A percentile compares a stretch with the other conserved stretches of the same genome.
Conservation (phyloP, 306 rosid species). For the Medicago lupulina region DNA sequence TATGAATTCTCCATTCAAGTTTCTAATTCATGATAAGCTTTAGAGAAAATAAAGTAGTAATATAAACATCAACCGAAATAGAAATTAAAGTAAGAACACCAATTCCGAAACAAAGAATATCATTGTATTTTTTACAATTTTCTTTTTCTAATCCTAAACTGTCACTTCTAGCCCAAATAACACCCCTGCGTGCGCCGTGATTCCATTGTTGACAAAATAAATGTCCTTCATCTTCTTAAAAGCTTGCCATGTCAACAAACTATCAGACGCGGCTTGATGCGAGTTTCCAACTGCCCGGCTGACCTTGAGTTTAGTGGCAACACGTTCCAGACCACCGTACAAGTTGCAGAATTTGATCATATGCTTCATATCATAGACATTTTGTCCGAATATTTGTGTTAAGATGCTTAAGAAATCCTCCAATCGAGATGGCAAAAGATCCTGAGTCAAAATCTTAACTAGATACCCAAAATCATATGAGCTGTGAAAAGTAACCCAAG, state of each 20-base stretch:
- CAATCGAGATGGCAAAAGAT: slow-evolving; percentile 44
- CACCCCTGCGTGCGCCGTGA: slow-evolving; percentile 70
- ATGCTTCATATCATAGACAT: slow-evolving; percentile 73
- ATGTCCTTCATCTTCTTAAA: slow-evolving; percentile 68
- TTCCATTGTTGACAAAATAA: slow-evolving; percentile 54
- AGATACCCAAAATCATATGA: slow-evolving; percentile 78
- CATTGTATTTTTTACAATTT: no score
- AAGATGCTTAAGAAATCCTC: slow-evolving; percentile 48
- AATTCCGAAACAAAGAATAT: no score
- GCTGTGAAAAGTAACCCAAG: slow-evolving; percentile 28
- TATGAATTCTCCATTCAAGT: no score
- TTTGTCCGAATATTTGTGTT: slow-evolving; percentile 59
- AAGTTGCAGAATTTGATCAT: slow-evolving; percentile 72
- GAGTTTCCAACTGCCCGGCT: slow-evolving; percentile 79
- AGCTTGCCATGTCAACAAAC: slow-evolving; percentile 79
- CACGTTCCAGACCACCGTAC: slow-evolving; percentile 77
- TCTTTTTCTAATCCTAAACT: background rate
- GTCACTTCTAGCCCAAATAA: slow-evolving; percentile 62
- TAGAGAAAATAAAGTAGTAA: no score
- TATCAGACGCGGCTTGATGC: slow-evolving; percentile 88
- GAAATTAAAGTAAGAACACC: no score
- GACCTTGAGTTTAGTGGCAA: slow-evolving; percentile 62
- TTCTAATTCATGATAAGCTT: no score
- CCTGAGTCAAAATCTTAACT: slow-evolving; percentile 63
- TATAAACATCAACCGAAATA: no score